Base-by-base conservation (phyloP, 140 eudicot genomes). In the Ambrosia hybrid region DNA sequence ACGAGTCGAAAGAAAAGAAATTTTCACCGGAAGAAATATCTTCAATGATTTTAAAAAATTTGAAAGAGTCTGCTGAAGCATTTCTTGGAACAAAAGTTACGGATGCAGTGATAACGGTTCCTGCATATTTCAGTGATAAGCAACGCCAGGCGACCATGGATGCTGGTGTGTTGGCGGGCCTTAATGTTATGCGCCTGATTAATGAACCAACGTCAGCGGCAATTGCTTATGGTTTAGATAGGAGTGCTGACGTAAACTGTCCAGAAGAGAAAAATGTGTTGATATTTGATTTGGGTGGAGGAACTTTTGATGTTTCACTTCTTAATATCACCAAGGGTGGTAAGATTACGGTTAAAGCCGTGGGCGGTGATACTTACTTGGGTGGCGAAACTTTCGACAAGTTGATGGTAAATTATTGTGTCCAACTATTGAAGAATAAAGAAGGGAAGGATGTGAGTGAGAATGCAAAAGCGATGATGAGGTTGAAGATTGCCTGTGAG, bases 171-270 rank as follows among this genome's bases (percentile, higher is more conserved):
- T 43, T 43, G 48, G 48, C 48, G 10, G 48, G 79, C 0, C 57
- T 65, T 4, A 65, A 66, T 4, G 73, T 74, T 48, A 53, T 74
- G 57, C 58, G 51, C 0, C 41, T 66, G 49, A 26, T 75, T 39
- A 75, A 13, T 10, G 79, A 75, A 67, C 79, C 79, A 57, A 75
- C 79, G 4, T 37, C 73, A 26, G 79, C 73, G 2, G 73, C 79
- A 9, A 75, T 65, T 65, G 73, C 73, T 0, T 75, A 65, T 55
- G 73, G 59, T 41, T 13, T 75, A 33, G 79, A 66, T 55, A 75
- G 67, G 59, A 55, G 73, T 65, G 73, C 49, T 43, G 66, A 37
- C 36, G 6, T 4, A 3, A 64, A 53, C 43, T 7, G 59, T 41
- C 57, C 65, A 12, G 61, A 45, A 65, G 58, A 74, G 21, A 74